Base-by-base conservation (phyloP, 2,329 filamentous ascomycete species). In the Aulographum hederae region DNA sequence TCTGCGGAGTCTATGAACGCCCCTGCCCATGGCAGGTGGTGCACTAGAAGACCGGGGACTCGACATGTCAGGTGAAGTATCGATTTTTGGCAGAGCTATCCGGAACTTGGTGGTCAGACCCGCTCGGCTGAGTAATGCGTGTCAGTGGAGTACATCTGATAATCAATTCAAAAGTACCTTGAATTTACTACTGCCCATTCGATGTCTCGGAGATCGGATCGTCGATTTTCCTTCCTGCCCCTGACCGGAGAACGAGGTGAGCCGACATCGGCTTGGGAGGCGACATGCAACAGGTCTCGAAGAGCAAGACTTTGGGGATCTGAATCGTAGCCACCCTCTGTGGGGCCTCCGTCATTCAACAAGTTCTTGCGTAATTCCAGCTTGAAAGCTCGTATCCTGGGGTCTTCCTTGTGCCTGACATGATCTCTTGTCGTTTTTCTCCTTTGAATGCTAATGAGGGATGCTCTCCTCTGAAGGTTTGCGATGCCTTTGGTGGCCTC, bases 301-400 rank as follows among this genome's bases (percentile, higher is more conserved):
- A n/a, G 8, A 10, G 16, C 16, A 17, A 28, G 8, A 17, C 11
- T 28, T 17, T 46, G 35, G 18, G 52, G 52, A 40, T 57, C 53
- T 10, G 45, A 41, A 34, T 56, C 52, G 26, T 53, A 56, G 10
- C 48, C 49, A 5, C 50, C 50, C 28, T 52, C 43, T 17, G 43
- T 40, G 5, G 46, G 42, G 30, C 39, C 42, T 37, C 46, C 48
- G 34, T 48, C 41, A 28, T 43, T 48, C 3, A 52, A 37, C 2
- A 53, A 36, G 15, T 52, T 40, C n/a, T 47, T 51, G 8, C 41
- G 41, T 5, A 52, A 31, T 31, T 47, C 39, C 3, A 43, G 32
- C 30, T 51, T 51, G 10, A 10, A 13, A 10, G 21, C 21, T 25
- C 21, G 10, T n/a, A n/a, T 13, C 21, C 10, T 10, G 21, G 10